Evolutionary conservation across 306 rosid genomes (phyloP).

Genomic region (Herpetospermum pedunculosum): DNA sequence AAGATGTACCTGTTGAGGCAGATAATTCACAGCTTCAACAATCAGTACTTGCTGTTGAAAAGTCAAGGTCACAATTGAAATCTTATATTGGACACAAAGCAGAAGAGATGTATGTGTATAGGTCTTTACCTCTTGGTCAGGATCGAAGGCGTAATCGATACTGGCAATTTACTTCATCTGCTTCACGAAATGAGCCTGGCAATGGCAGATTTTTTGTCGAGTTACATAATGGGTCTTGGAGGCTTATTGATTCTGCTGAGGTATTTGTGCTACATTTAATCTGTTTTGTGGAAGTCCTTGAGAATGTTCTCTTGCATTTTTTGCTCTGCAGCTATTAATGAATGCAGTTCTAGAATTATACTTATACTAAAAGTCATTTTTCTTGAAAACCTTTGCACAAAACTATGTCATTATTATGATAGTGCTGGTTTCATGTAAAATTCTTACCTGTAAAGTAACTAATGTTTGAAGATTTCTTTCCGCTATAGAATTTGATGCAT

Average conservation of each 20-base stretch:
- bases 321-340: background rate
- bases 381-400: too few relatives aligned
- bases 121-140: conserved; percentile 69
- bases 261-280: conserved; percentile 21
- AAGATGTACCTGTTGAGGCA: conserved; percentile 27
- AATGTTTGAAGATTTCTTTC: background rate
- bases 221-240: conserved; percentile 51
- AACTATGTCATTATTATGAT: too few relatives aligned
- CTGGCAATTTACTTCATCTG: conserved; percentile 59
- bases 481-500: background rate
- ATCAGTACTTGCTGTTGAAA: conserved; percentile 38
- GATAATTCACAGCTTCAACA: conserved; percentile 35
- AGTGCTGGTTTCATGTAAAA: background rate
- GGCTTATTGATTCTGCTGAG: conserved; percentile 67
- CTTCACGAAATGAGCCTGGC: conserved; percentile 67
- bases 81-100: conserved; percentile 50
- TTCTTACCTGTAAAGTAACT: background rate
- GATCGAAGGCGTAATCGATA: conserved; percentile 68
- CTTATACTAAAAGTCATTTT: background rate
- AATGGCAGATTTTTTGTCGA: conserved; percentile 77
- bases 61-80: conserved; percentile 42
- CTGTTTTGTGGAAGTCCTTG: background rate
- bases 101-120: conserved; percentile 49
- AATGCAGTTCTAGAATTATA: background rate
- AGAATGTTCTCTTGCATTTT: background rate